Conservation (phyloP, 2,329 filamentous ascomycete species). For the Monosporascus sp. region DNA sequence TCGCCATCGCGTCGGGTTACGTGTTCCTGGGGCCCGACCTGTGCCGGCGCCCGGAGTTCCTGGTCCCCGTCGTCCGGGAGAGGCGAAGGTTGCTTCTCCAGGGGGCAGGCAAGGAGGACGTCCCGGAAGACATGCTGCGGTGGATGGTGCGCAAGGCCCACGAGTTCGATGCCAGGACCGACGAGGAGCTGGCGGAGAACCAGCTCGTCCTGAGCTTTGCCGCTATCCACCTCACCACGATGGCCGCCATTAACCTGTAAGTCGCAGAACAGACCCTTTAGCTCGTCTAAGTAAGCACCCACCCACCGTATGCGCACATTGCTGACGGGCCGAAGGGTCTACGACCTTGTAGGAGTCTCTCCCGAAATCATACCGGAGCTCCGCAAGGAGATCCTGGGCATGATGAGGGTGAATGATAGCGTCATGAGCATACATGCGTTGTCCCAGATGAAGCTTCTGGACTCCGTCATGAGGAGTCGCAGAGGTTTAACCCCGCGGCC, state of each 20-base stretch:
- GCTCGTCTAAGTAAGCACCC: too few species aligned
- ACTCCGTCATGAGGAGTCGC: conserved; percentile 31
- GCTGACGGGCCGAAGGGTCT: conserved; percentile 29
- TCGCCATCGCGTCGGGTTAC: conserved; percentile 40
- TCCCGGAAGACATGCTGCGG: conserved; percentile 39
- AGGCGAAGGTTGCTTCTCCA: conserved; percentile 16
- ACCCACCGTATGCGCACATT: too few species aligned
- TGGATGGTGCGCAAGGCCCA: conserved; percentile 36
- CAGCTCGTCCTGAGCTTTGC: conserved; percentile 41
- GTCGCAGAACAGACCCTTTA: conserved; percentile 3
- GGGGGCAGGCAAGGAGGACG: conserved; percentile 15
- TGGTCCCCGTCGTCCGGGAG: conserved; percentile 24
- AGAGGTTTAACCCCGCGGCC: conserved; percentile 19
- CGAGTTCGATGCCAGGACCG: conserved; percentile 23
- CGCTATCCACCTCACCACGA: conserved; percentile 43
- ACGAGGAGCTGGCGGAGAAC: conserved; percentile 28
- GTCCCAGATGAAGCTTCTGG: conserved; percentile 32
- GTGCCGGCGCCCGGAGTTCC: conserved; percentile 37
- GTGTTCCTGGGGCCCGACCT: conserved; percentile 43
- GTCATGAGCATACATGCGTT: conserved; percentile 26
- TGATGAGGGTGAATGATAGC: conserved; percentile 27
- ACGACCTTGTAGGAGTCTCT: conserved; percentile 37
- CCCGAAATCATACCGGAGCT: conserved; percentile 44
- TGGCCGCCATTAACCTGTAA: conserved; percentile 35
- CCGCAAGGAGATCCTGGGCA: conserved; percentile 41